Percentiles rank a stretch among this genome's conserved stretches.
Conservation (phyloP, 306 rosid genomes). For the Fagus sylvatica region DNA sequence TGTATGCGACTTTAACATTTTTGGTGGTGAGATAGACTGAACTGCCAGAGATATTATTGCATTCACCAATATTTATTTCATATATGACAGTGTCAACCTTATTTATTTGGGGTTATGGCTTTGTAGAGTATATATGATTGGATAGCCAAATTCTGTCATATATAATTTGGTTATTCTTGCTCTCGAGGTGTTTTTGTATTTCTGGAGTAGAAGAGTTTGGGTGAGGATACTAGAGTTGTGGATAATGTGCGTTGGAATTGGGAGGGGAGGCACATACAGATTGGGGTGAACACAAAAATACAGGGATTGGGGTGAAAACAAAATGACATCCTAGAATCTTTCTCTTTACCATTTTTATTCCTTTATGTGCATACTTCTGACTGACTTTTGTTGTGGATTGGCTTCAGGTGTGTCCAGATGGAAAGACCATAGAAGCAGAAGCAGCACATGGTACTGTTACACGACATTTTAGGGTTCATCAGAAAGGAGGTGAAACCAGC, state of each 20-base stretch:
- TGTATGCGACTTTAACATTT: background rate
- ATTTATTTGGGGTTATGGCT: background rate
- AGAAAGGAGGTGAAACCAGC: constrained; percentile 97
- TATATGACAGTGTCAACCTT: background rate
- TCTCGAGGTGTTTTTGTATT: background rate
- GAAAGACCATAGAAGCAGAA: constrained; percentile 96
- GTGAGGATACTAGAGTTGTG: background rate
- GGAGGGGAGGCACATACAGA: background rate
- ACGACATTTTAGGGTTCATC: constrained; percentile 90
- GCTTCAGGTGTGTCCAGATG: constrained; percentile 87
- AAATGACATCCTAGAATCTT: background rate
- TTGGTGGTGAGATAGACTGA: background rate
- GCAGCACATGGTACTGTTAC: constrained; percentile 99
- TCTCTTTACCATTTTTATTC: background rate
- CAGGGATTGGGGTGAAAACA: background rate
- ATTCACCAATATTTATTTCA: background rate
- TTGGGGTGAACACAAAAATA: background rate
- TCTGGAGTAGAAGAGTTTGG: background rate
- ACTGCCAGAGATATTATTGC: background rate
- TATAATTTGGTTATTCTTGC: background rate
- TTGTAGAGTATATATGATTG: background rate
- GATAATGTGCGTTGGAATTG: background rate
- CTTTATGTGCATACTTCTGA: background rate
- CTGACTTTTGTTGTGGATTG: constrained; percentile 25
- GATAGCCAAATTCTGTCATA: background rate